Evolutionary conservation across 2,329 filamentous ascomycete genomes (phyloP), one percentile per base, ranked within the genome.

Genomic region (Cryoendolithus antarcticus): DNA sequence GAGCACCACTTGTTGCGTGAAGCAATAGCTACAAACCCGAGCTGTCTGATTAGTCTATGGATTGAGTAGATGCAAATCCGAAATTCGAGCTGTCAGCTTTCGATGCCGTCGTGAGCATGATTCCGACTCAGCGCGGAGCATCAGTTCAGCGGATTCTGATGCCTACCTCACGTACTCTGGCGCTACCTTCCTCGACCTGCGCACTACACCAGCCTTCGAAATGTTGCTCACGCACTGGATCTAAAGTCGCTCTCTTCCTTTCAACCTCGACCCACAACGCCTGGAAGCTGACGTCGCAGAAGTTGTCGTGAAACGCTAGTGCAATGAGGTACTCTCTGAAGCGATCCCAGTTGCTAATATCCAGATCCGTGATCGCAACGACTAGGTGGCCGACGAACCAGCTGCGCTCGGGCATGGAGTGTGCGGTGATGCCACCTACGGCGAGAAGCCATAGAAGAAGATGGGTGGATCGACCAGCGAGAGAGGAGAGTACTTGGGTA

Each of bases 371-470:
- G 11, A 42, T 38, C 5, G 40, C 38, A 4, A 45, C 37, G n/a
- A 43, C 37, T 9, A 45, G 31, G 15, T 45, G 43, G 8, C 41
- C 43, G 28, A 45, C 40, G 19, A 43, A 45, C 43, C 43, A 45
- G 9, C 34, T 28, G 9, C 40, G 36, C 30, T 45, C 43, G 6
- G 43, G 43, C 43, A 45, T 43, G n/a, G 30, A 33, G 27, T 42
- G 41, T 19, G 43, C 43, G 6, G 43, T 42, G 4, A 43, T 40
- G 7, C 43, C 43, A 12, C 43, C 43, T 13, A 45, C 43, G 9
- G 35, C 37, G 15, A 45, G 32, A n/a, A 45, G 40, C 43, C 43
- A 45, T 19, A 45, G 32, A 7, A 45, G 32, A 6, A 45, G 37
- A 35, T 40, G 37, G 13, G 32, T 35, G 5, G 32, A 30, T 9